Base-by-base conservation (phyloP, 148 eudicot species). In the Camellia granthamiana region DNA sequence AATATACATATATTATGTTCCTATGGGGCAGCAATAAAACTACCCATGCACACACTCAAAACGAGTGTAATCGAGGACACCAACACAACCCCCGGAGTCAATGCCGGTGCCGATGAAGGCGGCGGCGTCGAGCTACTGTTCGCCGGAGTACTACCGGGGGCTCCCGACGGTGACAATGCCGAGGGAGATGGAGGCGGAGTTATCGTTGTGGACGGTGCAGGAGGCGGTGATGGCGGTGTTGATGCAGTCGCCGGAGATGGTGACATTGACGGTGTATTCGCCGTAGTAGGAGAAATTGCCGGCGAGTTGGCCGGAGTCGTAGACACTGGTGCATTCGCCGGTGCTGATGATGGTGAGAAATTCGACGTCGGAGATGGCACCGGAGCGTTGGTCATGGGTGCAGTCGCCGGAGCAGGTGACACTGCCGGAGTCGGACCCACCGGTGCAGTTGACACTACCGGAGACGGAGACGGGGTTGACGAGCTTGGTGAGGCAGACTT, bases 401-500 rank as follows among this genome's bases (percentile, higher is more conserved):
- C 23, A 41, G 58, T 72, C 9, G 52, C 7, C 8, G 72, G 61
- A 3, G 65, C 69, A 19, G 87, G 82, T 1, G 86, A 46, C 0
- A 43, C 13, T 7, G 65, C 8, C 9, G 66, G 52, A 0, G 52
- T 49, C 52, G 66, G 3, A 23, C 10, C 21, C 0, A 41, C 68
- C 41, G 68, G 68, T 6, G 68, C 3, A 5, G 52, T 5, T 49
- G 52, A 49, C 52, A 49, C 52, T 49, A 1, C 52, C 18, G 79
- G 18, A 8, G 76, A 7, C 3, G 85, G 80, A 10, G 85, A 6
- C 3, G 55, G 62, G 9, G 16, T 47, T 3, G 78, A 81, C 38
- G 38, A 30, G 38, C 38, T 30, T 30, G 38, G 38, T 30, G 38
- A 30, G 38, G 38, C 38, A 0, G 38, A 30, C 38, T 30, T 30